phyloP scores from a whole-genome alignment of 805 yeast species.

The Nakazawaea sp. region DNA sequence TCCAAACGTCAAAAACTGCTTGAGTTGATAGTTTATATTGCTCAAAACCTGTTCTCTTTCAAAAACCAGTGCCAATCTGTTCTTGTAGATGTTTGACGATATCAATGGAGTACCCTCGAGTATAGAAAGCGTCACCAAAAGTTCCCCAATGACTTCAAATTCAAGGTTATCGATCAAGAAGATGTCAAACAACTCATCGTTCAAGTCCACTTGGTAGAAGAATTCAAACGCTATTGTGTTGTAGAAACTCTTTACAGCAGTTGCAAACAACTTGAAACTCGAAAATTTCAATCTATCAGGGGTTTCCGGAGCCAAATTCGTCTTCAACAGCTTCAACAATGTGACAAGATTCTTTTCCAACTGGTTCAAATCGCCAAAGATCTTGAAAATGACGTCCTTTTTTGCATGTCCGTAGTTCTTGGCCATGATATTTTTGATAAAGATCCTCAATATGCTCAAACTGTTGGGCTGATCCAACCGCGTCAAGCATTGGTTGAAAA shows the following conservation, averaged over 20 bases:
- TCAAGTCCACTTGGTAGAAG: conserved; percentile 9
- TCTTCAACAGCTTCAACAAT: not conserved
- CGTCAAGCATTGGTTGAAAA: conserved; percentile 1
- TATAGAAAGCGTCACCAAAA: conserved; percentile 5
- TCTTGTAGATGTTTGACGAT: conserved; percentile 4
- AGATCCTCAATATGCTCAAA: conserved; percentile 4
- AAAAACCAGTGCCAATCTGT: not conserved
- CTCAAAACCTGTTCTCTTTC: conserved; percentile 1
- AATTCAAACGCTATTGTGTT: conserved; percentile 6
- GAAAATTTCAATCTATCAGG: not conserved
- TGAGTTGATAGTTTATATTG: conserved; percentile 8
- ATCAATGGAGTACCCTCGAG: conserved; percentile 7
- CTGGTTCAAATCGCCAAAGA: conserved; percentile 6
- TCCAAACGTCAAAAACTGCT: conserved; percentile 5
- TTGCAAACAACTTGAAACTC: conserved; percentile 5
- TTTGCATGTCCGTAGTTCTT: conserved; percentile 1
- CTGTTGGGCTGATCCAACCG: conserved; percentile 1
- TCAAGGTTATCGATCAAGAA: conserved; percentile 5
- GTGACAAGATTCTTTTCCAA: conserved; percentile 5
- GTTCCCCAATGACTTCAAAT: conserved; percentile 6
- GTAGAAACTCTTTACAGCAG: conserved; percentile 5
- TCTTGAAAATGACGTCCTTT: conserved; percentile 5
- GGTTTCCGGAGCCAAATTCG: not conserved
- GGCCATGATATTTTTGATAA: conserved; percentile 1
- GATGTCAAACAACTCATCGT: conserved; percentile 6